phyloP scores from a whole-genome alignment of 2,329 filamentous ascomycete genomes.

The Chaetomium sp. region DNA sequence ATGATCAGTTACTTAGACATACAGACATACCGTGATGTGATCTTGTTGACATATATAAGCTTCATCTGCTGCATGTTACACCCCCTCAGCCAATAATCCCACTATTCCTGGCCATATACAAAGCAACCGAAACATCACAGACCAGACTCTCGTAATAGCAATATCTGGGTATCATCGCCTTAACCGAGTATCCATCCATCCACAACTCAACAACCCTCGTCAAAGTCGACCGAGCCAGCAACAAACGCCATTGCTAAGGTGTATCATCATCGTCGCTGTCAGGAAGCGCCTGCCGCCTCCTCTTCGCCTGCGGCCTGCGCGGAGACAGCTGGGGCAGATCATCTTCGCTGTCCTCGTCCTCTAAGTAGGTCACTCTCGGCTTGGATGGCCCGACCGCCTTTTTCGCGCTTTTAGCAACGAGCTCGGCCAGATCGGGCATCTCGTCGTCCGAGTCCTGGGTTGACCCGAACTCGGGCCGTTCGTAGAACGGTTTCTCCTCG shows the following conservation, averaged over 20 bases:
- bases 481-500: slow-evolving; percentile 42
- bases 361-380: slow-evolving; percentile 3
- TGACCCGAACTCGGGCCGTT: slow-evolving; percentile 43
- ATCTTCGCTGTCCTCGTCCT: slow-evolving; percentile 25
- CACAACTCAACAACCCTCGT: not conserved
- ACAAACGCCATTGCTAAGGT: not conserved
- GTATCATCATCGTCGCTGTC: slow-evolving; percentile 26
- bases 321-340: slow-evolving; percentile 17
- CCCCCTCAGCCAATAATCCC: not conserved
- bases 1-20: not conserved
- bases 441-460: slow-evolving; percentile 45
- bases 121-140: not conserved
- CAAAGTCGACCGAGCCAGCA: not conserved
- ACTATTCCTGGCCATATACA: not conserved
- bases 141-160: not conserved
- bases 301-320: slow-evolving; percentile 21
- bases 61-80: not conserved
- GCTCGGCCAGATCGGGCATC: slow-evolving; percentile 30
- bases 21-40: not conserved
- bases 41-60: not conserved
- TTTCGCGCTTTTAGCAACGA: slow-evolving; percentile 24
- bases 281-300: slow-evolving; percentile 19
- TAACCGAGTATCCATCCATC: not conserved
- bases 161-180: slow-evolving; percentile 12
- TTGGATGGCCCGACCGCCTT: slow-evolving; percentile 14